Percentiles rank a stretch among this genome's conserved stretches.
These are phyloP conservation scores for Artemisia tridentata DNA, from an alignment of 129 eudicot genomes.

Conservation along the genomic window DNA sequence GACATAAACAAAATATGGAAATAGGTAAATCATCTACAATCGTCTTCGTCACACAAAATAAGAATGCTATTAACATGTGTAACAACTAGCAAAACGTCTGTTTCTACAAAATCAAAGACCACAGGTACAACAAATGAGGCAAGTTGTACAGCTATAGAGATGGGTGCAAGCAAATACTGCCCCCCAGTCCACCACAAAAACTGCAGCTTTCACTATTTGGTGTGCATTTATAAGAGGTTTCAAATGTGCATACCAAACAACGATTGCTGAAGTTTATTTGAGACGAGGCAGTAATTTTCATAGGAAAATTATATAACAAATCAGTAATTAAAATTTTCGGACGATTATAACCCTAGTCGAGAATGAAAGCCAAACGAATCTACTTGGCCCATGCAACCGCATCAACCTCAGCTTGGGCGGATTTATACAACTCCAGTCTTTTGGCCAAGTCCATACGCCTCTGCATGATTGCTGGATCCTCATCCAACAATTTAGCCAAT, in stretches of 20 bases:
- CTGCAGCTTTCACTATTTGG: background rate
- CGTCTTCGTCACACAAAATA: constrained; percentile 4
- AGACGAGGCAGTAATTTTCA: background rate
- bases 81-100: background rate
- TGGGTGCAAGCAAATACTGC: background rate
- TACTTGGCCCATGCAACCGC: constrained; percentile 91
- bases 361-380: background rate
- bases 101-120: constrained; percentile 14
- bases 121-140: constrained; percentile 22
- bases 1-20: background rate
- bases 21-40: background rate
- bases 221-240: constrained; percentile 1
- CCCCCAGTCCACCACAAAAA: constrained; percentile 16
- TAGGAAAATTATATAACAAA: background rate
- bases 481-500: constrained; percentile 81
- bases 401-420: constrained; percentile 93
- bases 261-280: background rate
- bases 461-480: constrained; percentile 96
- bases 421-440: constrained; percentile 82
- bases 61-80: constrained; percentile 26
- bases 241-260: constrained; percentile 10
- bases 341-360: background rate
- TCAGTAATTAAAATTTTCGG: background rate
- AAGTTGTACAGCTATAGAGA: background rate
- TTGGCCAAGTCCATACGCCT: constrained; percentile 74